Evolutionary conservation across 2,329 filamentous ascomycete species (phyloP).

Genomic region (Penicillium sp.): DNA sequence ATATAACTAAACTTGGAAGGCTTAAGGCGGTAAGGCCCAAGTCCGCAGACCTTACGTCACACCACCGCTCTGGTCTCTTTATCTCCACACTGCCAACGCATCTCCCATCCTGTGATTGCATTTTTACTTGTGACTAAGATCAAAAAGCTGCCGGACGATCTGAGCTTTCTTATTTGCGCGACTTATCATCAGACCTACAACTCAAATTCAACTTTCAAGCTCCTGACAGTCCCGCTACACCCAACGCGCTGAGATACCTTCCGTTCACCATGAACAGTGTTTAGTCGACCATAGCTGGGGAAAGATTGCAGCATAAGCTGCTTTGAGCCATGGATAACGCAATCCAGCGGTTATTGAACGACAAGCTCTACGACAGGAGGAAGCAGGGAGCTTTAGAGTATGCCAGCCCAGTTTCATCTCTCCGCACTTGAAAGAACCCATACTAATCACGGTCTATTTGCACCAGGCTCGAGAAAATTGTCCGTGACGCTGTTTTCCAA

Average conservation of each 20-base stretch:
- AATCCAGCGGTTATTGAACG: constrained; percentile 87
- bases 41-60: constrained; percentile 8
- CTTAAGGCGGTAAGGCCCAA: background rate
- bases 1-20: background rate
- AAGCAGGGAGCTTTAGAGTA: constrained; percentile 97
- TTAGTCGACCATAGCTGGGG: constrained; percentile 1
- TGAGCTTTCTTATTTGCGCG: background rate
- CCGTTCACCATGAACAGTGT: constrained; percentile 7
- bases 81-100: constrained; percentile 13
- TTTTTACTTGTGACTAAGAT: background rate
- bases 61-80: constrained; percentile 6
- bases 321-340: constrained; percentile 70
- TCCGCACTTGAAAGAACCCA: background rate
- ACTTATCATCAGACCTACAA: background rate
- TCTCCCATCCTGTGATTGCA: background rate
- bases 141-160: background rate
- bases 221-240: background rate
- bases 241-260: background rate
- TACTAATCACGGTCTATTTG: constrained; percentile 1
- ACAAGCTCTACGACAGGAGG: constrained; percentile 98
- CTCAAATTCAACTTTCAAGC: background rate
- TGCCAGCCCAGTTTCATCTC: constrained; percentile 34
- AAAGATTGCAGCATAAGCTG: constrained; percentile 2
- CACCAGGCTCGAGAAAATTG: constrained; percentile 77
- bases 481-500: constrained; percentile 74